These are phyloP conservation scores for Thoreauomyces humboldtii DNA, from an alignment of 192 early-diverging fungal species.

Conservation along the genomic window DNA sequence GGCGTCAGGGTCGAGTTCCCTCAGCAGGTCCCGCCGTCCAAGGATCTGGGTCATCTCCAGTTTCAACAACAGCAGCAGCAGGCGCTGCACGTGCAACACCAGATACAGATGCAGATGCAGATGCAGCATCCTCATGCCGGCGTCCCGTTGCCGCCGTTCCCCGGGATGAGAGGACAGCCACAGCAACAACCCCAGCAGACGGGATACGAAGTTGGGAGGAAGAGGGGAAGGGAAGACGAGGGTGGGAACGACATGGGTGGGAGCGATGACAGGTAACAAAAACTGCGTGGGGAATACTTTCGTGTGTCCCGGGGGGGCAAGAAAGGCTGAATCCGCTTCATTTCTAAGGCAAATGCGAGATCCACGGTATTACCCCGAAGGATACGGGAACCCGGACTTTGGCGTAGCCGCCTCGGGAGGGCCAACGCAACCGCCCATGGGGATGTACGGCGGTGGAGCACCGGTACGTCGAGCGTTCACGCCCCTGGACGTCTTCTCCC, in stretches of 20 bases:
- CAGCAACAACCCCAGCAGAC: not conserved
- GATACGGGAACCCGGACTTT: conserved; percentile 8
- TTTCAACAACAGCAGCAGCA: conserved; percentile 13
- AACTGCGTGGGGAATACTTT: not conserved
- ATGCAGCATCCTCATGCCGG: conserved; percentile 17
- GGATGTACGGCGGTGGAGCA: conserved; percentile 8
- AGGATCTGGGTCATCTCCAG: not conserved
- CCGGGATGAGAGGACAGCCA: not conserved
- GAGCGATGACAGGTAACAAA: not conserved
- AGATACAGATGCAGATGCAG: not conserved
- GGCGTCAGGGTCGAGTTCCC: conserved; percentile 70
- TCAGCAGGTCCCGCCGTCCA: not conserved
- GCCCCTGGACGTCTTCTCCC: not conserved
- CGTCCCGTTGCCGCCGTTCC: not conserved
- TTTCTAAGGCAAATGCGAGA: conserved; percentile 13
- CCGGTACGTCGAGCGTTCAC: conserved; percentile 9
- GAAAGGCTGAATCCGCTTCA: not conserved
- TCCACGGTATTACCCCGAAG: conserved; percentile 13
- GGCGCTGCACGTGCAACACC: too few relatives aligned
- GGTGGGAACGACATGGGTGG: not conserved
- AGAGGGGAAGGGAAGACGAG: too few relatives aligned
- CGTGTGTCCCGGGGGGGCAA: too few relatives aligned
- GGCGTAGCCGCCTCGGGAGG: not conserved
- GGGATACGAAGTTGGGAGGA: not conserved
- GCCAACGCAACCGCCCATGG: conserved; percentile 16